phyloP scores from a whole-genome alignment of 805 yeast genomes.

The Alloascoidea hylecoeti region DNA sequence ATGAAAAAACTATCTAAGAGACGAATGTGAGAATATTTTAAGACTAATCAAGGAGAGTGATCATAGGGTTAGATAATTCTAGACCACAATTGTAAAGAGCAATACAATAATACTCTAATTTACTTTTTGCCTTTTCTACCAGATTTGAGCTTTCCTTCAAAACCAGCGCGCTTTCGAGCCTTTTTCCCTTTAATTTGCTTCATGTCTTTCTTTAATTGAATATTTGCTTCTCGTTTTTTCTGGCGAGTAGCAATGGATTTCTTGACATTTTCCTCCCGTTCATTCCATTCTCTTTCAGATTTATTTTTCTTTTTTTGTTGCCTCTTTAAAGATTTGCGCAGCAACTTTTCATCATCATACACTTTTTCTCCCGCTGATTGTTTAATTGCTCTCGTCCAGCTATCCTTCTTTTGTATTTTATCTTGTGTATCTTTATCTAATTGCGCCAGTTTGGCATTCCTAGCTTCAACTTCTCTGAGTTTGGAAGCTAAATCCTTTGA shows the following conservation, averaged over 20 bases:
- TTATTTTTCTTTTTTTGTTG: slow-evolving; percentile 74
- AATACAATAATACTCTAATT: too few species aligned
- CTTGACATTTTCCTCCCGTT: slow-evolving; percentile 68
- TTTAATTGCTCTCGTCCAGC: slow-evolving; percentile 75
- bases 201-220: slow-evolving; percentile 72
- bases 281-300: slow-evolving; percentile 87
- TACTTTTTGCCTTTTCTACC: slow-evolving; percentile 15
- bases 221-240: slow-evolving; percentile 85
- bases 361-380: slow-evolving; percentile 83
- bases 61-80: too few species aligned
- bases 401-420: slow-evolving; percentile 51
- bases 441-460: slow-evolving; percentile 45
- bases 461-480: slow-evolving; percentile 57
- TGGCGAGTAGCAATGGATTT: slow-evolving; percentile 61
- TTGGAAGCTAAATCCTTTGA: slow-evolving; percentile 81
- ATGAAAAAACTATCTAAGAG: too few species aligned
- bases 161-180: slow-evolving; percentile 57
- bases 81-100: too few species aligned
- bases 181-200: slow-evolving; percentile 64
- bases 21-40: too few species aligned
- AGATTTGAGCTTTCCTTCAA: slow-evolving; percentile 51
- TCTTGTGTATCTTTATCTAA: slow-evolving; percentile 49
- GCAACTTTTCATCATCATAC: slow-evolving; percentile 78
- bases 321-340: slow-evolving; percentile 74
- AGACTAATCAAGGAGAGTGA: too few species aligned